Evolutionary conservation across 495 filamentous ascomycete species (phyloP), one percentile per base, ranked within the genome.

Genomic region (Cenococcum geophilum): DNA sequence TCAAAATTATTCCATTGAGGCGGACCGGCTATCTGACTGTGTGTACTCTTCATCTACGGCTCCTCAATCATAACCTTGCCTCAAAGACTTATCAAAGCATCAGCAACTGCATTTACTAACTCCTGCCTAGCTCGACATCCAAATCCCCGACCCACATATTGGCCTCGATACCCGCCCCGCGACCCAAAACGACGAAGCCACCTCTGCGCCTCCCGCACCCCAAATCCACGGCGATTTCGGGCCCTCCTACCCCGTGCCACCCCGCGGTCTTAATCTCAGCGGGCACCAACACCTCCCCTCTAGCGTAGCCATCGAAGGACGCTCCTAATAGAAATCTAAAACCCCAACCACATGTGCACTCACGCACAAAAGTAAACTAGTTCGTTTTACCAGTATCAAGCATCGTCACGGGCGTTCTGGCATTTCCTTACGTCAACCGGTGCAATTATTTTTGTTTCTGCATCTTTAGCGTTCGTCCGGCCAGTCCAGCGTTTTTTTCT

Each of bases 1-100:
- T 90, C 3, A 83, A 78, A 66, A 86, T 95, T 60, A 82, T 95
- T 67, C 80, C 86, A 52, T 74, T 96, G 60, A 82, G 89, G 66
- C 79, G 86, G 67, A 91, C 91, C 36, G 92, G 88, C 16, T 97
- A 95, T 73, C 84, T 96, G 86, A 89, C 83, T 75, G 85, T 88
- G 71, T 71, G 83, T 74, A 6, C 27, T 32, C 27, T 32, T 32
- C 27, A 32, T 32, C 27, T 6, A 32, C 27, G 6, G 27, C 27
- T 6, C 2, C 27, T 32, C 27, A 2, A 32, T 32, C 27, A 32
- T 6, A 32, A 32, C 6, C 6, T 6, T 32, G 6, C 27, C 27
- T 6, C 27, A 32, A 32, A 32, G 27, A 2, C 6, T 32, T 6
- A 32, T 3, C 27, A 32, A 32, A 32, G 27, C 18, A 45, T 8